These are phyloP conservation scores for Rhodosporidiobolus sp. DNA, from an alignment of 768 basidiomycete species.

Conservation along the genomic window DNA sequence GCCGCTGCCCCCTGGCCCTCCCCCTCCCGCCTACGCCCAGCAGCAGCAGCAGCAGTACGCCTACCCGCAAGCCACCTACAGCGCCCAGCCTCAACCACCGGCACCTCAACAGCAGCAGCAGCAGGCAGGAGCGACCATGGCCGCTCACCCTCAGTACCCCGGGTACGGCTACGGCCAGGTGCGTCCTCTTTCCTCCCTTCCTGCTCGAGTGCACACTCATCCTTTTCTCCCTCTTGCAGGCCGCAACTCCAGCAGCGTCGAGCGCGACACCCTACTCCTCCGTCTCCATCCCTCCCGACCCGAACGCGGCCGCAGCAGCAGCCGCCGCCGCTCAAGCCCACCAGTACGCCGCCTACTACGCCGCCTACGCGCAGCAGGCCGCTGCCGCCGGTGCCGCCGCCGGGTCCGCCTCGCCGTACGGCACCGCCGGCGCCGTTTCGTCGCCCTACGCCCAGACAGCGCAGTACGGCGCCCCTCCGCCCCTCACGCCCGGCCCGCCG, in stretches of 20 bases:
- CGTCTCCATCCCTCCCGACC: not conserved
- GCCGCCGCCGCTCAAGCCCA: not conserved
- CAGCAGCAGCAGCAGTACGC: not conserved
- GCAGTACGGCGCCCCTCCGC: constrained; percentile 52
- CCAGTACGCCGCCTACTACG: constrained; percentile 36
- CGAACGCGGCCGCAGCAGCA: constrained; percentile 4
- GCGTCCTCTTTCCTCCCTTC: constrained; percentile 1
- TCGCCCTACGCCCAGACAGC: constrained; percentile 51
- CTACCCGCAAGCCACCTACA: constrained; percentile 87
- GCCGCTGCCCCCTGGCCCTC: constrained; percentile 26
- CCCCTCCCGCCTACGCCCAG: not conserved
- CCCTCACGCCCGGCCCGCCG: constrained; percentile 49
- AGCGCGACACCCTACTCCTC: not conserved
- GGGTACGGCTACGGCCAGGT: constrained; percentile 41
- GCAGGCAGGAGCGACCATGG: constrained; percentile 6
- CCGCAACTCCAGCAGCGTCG: not conserved
- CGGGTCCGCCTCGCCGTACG: constrained; percentile 47
- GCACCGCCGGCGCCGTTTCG: constrained; percentile 53
- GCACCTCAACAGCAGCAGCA: not conserved
- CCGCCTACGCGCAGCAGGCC: constrained; percentile 31
- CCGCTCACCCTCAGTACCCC: constrained; percentile 41
- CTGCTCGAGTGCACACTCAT: constrained; percentile 37
- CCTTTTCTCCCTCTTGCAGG: constrained; percentile 48
- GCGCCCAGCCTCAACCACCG: constrained; percentile 54
- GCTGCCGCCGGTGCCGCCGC: not conserved